Percentiles rank a stretch among this genome's conserved stretches.
phyloP scores from a whole-genome alignment of 2,329 filamentous ascomycete genomes.

The Fusarium sp. region DNA sequence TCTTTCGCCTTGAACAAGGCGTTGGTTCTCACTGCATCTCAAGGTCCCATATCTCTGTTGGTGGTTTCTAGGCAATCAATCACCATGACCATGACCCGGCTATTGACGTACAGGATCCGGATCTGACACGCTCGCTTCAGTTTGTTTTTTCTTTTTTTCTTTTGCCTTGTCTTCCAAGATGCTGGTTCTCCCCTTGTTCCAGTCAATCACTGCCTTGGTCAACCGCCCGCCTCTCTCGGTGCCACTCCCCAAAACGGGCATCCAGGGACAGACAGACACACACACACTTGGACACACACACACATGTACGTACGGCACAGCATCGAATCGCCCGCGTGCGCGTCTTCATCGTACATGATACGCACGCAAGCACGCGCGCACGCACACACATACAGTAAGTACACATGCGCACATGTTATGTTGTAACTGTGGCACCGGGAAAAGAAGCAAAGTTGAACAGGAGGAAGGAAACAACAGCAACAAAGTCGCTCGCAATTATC shows the following conservation, averaged over 20 bases:
- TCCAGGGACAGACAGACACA: neutral
- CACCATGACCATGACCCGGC: neutral
- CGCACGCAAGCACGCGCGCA: neutral
- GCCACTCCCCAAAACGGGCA: conserved; percentile 8
- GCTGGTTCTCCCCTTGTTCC: neutral
- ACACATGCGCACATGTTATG: neutral
- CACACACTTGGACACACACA: neutral
- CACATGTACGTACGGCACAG: conserved; percentile 1
- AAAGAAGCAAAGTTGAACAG: neutral
- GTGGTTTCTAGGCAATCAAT: neutral
- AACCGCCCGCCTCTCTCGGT: neutral
- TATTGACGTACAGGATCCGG: neutral
- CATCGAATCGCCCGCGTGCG: conserved; percentile 2
- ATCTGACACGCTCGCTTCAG: neutral
- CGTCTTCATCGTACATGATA: conserved; percentile 4
- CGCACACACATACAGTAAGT: neutral
- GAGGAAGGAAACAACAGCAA: neutral
- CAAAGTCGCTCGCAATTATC: neutral
- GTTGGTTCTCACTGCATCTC: neutral
- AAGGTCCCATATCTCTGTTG: neutral
- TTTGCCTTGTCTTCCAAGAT: neutral
- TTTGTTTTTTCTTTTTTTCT: neutral
- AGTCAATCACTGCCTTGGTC: neutral
- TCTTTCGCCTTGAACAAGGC: neutral
- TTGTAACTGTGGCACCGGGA: neutral